These are phyloP conservation scores for Croton laevigatus DNA, from an alignment of 441 rosid species.

Conservation along the genomic window DNA sequence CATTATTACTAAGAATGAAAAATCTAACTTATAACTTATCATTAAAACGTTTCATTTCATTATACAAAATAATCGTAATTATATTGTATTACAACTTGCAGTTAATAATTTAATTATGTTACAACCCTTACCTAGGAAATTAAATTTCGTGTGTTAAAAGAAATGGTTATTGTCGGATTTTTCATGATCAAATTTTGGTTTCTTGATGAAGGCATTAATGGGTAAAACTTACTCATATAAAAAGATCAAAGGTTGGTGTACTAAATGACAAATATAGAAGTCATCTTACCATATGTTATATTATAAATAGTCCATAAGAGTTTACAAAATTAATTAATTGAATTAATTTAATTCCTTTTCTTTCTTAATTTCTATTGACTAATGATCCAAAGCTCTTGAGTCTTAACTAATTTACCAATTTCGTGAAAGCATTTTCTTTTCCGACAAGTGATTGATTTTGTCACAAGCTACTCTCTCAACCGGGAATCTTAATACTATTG, in stretches of 20 bases:
- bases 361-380: neutral
- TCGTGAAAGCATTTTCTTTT: neutral
- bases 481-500: too few relatives aligned
- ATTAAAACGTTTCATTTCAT: too few relatives aligned
- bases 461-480: neutral
- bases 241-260: neutral
- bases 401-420: neutral
- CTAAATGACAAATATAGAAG: neutral
- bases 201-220: neutral
- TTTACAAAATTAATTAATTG: neutral
- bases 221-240: conserved; percentile 1
- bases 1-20: too few relatives aligned
- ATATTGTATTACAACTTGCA: too few relatives aligned
- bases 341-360: neutral
- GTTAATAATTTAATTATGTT: too few relatives aligned
- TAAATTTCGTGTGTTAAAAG: neutral
- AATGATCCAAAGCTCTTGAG: neutral
- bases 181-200: neutral
- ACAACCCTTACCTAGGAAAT: too few relatives aligned
- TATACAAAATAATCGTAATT: too few relatives aligned
- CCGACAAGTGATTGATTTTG: neutral
- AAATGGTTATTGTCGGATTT: neutral
- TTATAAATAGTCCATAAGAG: neutral
- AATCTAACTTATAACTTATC: too few relatives aligned
- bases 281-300: neutral